Conservation (phyloP, 345 rosid genomes). For the Arabidopsis suecica region DNA sequence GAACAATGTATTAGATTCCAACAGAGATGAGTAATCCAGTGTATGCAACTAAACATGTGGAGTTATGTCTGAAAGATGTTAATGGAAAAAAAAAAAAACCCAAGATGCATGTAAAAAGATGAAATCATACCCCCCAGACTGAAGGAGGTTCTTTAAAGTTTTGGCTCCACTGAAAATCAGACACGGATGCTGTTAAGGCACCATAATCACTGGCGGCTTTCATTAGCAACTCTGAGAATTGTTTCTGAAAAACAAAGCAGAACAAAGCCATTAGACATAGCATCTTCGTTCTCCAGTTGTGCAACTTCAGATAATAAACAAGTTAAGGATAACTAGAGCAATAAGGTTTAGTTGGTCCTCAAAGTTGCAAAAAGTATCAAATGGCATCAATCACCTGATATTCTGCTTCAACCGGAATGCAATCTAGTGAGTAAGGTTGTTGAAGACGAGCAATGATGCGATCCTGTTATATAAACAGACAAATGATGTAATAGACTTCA, state of each 20-base stretch:
- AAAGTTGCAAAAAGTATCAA: slow-evolving; percentile 7
- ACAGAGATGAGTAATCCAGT: background rate
- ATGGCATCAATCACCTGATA: slow-evolving; percentile 68
- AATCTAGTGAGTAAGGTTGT: slow-evolving; percentile 96
- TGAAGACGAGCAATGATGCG: slow-evolving; percentile 98
- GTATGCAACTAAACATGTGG: background rate
- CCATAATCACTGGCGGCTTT: slow-evolving; percentile 99
- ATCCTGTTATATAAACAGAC: slow-evolving; percentile 57
- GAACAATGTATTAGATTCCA: slow-evolving; percentile 1
- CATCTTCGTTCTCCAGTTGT: background rate
- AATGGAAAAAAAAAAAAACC: slow-evolving; percentile 6
- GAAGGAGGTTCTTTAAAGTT: slow-evolving; percentile 97
- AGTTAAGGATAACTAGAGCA: background rate
- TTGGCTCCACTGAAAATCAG: slow-evolving; percentile 98
- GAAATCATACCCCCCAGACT: slow-evolving; percentile 89
- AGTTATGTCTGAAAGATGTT: slow-evolving; percentile 2
- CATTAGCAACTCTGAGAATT: slow-evolving; percentile 95
- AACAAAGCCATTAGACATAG: slow-evolving; percentile 16
- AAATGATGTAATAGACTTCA: background rate
- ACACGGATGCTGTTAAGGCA: slow-evolving; percentile 84
- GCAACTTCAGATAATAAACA: slow-evolving; percentile 2
- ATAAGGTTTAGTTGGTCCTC: background rate
- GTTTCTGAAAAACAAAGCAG: slow-evolving; percentile 66
- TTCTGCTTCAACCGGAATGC: slow-evolving; percentile 99
- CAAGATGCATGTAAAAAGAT: slow-evolving; percentile 31